These are phyloP conservation scores for Picea abies DNA, from an alignment of 83 land plant species.

Conservation along the genomic window DNA sequence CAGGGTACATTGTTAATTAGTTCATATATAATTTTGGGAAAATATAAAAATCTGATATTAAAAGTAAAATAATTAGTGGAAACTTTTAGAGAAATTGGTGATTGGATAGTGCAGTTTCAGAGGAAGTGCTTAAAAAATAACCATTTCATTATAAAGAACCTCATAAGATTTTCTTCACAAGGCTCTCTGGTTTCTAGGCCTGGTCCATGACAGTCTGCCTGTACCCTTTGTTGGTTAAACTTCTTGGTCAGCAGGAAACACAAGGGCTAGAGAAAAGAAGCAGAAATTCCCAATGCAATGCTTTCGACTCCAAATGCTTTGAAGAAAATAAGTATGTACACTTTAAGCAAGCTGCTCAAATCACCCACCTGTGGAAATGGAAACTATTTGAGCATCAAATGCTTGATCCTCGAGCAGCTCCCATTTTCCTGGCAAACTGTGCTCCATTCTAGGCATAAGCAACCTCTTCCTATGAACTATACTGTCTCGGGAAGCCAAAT, in stretches of 20 bases:
- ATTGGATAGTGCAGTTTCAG: too few relatives aligned
- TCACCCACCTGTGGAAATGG: slow-evolving; percentile 61
- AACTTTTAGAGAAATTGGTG: too few relatives aligned
- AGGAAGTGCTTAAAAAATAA: neutral
- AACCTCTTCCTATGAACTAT: slow-evolving; percentile 30
- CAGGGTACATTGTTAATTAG: too few relatives aligned
- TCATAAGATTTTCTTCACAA: too few relatives aligned
- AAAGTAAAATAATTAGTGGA: too few relatives aligned
- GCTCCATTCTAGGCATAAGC: slow-evolving; percentile 53
- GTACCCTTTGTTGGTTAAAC: neutral
- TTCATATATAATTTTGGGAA: too few relatives aligned
- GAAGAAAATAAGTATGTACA: neutral
- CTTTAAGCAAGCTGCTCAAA: neutral
- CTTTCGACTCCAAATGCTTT: too few relatives aligned
- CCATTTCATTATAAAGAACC: too few relatives aligned
- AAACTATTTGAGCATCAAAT: slow-evolving; percentile 55
- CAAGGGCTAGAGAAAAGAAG: neutral
- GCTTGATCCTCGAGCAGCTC: slow-evolving; percentile 31
- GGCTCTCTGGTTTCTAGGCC: neutral
- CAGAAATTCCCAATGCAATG: too few relatives aligned
- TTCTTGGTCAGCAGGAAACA: neutral
- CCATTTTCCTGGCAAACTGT: slow-evolving; percentile 54
- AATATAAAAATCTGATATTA: too few relatives aligned
- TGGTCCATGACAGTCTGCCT: too few relatives aligned
- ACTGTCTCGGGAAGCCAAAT: slow-evolving; percentile 26